phyloP scores from a whole-genome alignment of 192 early-diverging fungal species.

The Coemansia sp. region DNA sequence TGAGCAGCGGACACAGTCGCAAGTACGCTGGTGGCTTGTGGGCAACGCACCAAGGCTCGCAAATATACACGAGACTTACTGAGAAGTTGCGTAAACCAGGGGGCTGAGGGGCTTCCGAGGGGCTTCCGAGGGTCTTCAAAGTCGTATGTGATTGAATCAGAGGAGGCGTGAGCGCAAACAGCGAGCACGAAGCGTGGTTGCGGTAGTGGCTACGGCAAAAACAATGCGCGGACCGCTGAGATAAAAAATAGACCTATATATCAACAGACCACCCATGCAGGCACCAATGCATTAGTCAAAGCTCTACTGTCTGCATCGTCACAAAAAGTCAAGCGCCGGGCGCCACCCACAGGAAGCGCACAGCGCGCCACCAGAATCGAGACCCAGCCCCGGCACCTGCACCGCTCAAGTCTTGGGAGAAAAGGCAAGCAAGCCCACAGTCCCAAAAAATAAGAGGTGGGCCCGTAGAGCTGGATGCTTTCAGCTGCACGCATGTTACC shows the following conservation, averaged over 20 bases:
- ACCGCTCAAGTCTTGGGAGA: too few relatives aligned
- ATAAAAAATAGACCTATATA: slow-evolving; percentile 6
- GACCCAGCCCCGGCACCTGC: too few relatives aligned
- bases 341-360: slow-evolving; percentile 5
- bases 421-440: background rate
- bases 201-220: slow-evolving; percentile 8
- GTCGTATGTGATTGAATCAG: too few relatives aligned
- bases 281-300: slow-evolving; percentile 8
- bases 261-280: slow-evolving; percentile 13
- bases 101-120: too few relatives aligned
- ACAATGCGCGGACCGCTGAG: background rate
- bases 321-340: background rate
- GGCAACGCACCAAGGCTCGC: background rate
- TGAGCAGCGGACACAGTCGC: background rate
- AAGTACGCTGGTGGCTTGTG: slow-evolving; percentile 9
- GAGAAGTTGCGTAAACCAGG: background rate
- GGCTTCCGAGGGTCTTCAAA: too few relatives aligned
- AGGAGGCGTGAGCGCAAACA: slow-evolving; percentile 11
- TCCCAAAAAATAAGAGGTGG: too few relatives aligned
- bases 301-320: background rate
- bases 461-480: too few relatives aligned
- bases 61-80: slow-evolving; percentile 3
- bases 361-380: slow-evolving; percentile 1
- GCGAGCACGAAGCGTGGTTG: slow-evolving; percentile 5
- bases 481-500: too few relatives aligned